Evolutionary conservation across 78 protist genomes (phyloP).

Genomic region (Capsaspora owczarzaki): DNA sequence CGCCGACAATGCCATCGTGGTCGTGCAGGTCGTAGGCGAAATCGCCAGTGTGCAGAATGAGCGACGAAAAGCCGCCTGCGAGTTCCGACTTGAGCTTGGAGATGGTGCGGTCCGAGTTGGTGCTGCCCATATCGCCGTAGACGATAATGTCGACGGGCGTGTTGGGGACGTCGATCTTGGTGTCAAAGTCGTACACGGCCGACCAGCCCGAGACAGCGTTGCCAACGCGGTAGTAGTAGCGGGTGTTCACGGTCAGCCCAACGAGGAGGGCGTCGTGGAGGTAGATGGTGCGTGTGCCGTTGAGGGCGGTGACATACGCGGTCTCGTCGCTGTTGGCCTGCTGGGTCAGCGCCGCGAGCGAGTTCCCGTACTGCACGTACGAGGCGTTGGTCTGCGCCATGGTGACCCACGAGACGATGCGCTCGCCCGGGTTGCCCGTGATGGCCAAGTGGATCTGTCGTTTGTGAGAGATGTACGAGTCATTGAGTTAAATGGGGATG

Average conservation of each 20-base stretch:
- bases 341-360: too few relatives aligned
- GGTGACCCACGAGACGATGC: neutral
- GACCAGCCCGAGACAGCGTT: too few relatives aligned
- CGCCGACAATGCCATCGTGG: neutral
- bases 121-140: neutral
- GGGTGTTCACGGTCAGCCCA: neutral
- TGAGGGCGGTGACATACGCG: too few relatives aligned
- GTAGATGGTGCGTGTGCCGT: neutral
- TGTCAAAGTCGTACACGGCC: neutral
- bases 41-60: neutral
- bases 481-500: too few relatives aligned
- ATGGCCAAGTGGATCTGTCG: neutral
- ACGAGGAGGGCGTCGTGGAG: neutral
- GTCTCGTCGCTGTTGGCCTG: too few relatives aligned
- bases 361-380: neutral
- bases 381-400: neutral
- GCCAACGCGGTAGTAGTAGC: neutral
- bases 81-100: neutral
- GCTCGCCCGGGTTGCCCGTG: neutral
- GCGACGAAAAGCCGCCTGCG: neutral
- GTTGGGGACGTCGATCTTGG: neutral
- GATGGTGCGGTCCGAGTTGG: slow-evolving; percentile 5
- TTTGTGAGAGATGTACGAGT: too few relatives aligned
- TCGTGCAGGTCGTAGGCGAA: slow-evolving; percentile 7
- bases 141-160: neutral